These are phyloP conservation scores for Theobroma cacao DNA, from an alignment of 345 rosid species.

Conservation along the genomic window DNA sequence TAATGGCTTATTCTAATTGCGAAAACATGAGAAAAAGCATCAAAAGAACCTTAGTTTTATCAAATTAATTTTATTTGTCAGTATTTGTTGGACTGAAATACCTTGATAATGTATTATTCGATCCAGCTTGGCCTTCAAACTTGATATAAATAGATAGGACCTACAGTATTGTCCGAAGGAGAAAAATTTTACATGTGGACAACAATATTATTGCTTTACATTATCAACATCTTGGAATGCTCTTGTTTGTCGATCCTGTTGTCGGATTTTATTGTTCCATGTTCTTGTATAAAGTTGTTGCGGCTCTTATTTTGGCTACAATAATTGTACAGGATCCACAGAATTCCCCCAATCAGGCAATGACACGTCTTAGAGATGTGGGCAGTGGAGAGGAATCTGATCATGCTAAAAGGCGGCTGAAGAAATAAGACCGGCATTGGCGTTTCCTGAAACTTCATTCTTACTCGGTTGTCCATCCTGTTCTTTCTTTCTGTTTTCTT, in stretches of 20 bases:
- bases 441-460: constrained; percentile 8
- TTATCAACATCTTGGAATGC: background rate
- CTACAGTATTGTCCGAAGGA: no score
- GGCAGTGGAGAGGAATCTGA: constrained; percentile 51
- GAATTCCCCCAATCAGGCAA: constrained; percentile 34
- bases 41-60: no score
- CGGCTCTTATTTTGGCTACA: background rate
- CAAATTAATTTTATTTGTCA: no score
- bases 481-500: constrained; percentile 2
- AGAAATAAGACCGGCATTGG: constrained; percentile 28
- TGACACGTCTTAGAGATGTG: constrained; percentile 43
- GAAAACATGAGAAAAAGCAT: no score
- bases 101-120: no score
- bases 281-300: background rate
- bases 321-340: constrained; percentile 36
- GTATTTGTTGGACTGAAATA: no score
- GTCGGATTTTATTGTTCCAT: background rate
- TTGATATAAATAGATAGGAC: no score
- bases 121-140: no score
- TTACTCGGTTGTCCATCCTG: background rate
- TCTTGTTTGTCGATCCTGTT: background rate
- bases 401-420: constrained; percentile 67
- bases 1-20: no score
- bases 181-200: no score
- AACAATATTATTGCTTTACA: no score